Conservation (phyloP, 495 filamentous ascomycete species). For the Aspergillus egyptiacus region DNA sequence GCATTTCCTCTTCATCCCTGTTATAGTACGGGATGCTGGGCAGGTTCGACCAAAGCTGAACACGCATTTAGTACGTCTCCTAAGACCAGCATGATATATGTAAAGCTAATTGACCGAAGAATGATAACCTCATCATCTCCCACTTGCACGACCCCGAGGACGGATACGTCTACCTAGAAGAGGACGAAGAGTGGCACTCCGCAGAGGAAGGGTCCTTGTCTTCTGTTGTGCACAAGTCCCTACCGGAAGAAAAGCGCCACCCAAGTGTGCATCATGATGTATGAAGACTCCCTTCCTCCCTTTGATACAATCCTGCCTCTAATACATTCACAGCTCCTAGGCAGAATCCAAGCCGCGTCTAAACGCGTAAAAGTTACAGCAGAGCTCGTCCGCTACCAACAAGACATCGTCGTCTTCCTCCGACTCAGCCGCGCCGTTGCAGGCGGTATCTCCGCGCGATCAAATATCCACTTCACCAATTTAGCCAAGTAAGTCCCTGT, state of each 20-base stretch:
- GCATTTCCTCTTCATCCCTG: slow-evolving; percentile 73
- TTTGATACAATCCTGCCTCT: background rate
- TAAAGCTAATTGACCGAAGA: slow-evolving; percentile 41
- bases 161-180: slow-evolving; percentile 66
- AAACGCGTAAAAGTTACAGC: slow-evolving; percentile 43
- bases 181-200: slow-evolving; percentile 44
- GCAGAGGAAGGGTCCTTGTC: slow-evolving; percentile 40
- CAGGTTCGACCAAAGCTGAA: slow-evolving; percentile 32
- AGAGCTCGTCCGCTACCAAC: slow-evolving; percentile 73
- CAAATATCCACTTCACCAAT: slow-evolving; percentile 67
- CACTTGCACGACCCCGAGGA: slow-evolving; percentile 74
- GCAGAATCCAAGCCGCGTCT: slow-evolving; percentile 32
- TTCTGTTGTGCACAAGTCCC: slow-evolving; percentile 40
- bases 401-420: slow-evolving; percentile 80
- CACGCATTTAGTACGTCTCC: slow-evolving; percentile 40
- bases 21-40: slow-evolving; percentile 44
- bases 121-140: slow-evolving; percentile 81
- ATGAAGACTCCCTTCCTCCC: slow-evolving; percentile 4
- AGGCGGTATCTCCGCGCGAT: slow-evolving; percentile 67
- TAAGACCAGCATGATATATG: background rate
- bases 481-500: slow-evolving; percentile 52
- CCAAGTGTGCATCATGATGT: slow-evolving; percentile 23
- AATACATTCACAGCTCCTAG: slow-evolving; percentile 30
- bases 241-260: slow-evolving; percentile 8
- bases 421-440: slow-evolving; percentile 78